phyloP scores from a whole-genome alignment of 345 rosid genomes.

The Pugionium dolabratum region DNA sequence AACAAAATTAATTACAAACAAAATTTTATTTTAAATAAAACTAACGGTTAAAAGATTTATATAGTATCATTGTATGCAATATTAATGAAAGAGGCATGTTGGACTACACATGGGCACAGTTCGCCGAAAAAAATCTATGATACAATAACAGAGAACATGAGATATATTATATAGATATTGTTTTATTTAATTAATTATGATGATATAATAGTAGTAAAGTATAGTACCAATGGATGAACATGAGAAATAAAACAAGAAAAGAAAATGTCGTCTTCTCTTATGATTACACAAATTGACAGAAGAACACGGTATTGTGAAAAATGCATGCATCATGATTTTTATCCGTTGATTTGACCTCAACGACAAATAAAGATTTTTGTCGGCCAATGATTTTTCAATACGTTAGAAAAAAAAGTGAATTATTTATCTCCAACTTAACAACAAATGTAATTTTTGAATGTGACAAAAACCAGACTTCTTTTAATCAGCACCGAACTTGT shows the following conservation, averaged over 20 bases:
- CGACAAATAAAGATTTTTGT: neutral
- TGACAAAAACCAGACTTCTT: conserved; percentile 13
- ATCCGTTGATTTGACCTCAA: conserved; percentile 34
- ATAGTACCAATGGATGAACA: conserved; percentile 28
- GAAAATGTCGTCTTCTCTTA: conserved; percentile 27
- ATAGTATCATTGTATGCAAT: neutral
- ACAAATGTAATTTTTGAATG: conserved; percentile 4
- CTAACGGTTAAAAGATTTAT: no score
- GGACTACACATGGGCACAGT: conserved; percentile 33
- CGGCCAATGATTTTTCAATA: neutral
- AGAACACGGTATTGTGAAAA: conserved; percentile 11
- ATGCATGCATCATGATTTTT: conserved; percentile 18
- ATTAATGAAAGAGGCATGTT: conserved; percentile 38
- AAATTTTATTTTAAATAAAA: no score
- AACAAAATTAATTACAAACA: neutral
- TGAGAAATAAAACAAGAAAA: neutral
- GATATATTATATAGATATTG: neutral
- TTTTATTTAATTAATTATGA: neutral
- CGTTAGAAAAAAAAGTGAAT: conserved; percentile 6
- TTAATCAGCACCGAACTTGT: conserved; percentile 26
- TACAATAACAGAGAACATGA: conserved; percentile 26
- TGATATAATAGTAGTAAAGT: neutral
- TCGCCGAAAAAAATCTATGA: conserved; percentile 22
- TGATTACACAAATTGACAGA: conserved; percentile 37
- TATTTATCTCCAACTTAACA: conserved; percentile 8